Conservation (phyloP, 257 asterid species). For the Jasminum sambac region DNA sequence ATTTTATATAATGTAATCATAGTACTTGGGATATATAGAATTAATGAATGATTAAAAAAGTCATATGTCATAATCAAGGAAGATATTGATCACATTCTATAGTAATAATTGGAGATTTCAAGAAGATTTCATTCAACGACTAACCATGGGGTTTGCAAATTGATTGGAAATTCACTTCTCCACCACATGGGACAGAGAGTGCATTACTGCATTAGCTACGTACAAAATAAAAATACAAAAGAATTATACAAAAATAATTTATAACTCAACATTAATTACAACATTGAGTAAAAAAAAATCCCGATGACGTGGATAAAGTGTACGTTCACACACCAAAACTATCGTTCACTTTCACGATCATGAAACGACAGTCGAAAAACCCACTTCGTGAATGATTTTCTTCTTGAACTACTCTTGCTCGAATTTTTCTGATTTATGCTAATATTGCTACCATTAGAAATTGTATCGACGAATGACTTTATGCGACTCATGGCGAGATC, state of each 20-base stretch:
- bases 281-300: conserved; percentile 30
- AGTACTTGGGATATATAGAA: background rate
- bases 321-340: conserved; percentile 28
- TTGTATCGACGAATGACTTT: conserved; percentile 26
- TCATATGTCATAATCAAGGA: background rate
- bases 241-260: conserved; percentile 1
- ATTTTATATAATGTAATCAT: too few species aligned
- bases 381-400: conserved; percentile 51
- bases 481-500: conserved; percentile 48
- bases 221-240: conserved; percentile 13
- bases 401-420: conserved; percentile 39
- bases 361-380: conserved; percentile 56
- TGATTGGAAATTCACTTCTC: conserved; percentile 44
- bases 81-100: background rate
- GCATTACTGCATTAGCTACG: conserved; percentile 28
- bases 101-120: conserved; percentile 8
- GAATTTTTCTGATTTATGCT: conserved; percentile 13
- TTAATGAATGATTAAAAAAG: background rate
- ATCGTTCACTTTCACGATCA: conserved; percentile 59
- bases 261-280: conserved; percentile 33
- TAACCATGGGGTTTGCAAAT: conserved; percentile 20
- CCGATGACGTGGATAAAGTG: background rate
- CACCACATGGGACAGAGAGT: conserved; percentile 59
- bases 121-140: conserved; percentile 20
- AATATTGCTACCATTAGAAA: background rate